These are phyloP conservation scores for Paramyrothecium roridum DNA, from an alignment of 2,329 filamentous ascomycete species.

Conservation along the genomic window DNA sequence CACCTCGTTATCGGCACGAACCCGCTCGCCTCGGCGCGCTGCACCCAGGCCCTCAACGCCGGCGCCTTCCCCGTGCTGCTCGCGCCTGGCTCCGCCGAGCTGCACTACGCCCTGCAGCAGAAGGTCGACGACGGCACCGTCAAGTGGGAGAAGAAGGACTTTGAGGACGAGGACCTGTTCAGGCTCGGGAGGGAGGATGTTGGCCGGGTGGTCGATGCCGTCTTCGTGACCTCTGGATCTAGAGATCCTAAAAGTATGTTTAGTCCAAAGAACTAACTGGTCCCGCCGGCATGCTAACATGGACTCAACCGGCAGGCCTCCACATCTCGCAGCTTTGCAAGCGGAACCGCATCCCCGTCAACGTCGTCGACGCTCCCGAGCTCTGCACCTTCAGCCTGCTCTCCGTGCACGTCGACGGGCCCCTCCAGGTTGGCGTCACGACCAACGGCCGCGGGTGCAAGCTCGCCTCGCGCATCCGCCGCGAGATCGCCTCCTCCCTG, in stretches of 20 bases:
- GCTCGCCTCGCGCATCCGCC: conserved; percentile 80
- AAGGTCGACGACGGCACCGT: conserved; percentile 65
- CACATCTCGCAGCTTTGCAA: conserved; percentile 74
- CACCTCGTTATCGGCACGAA: conserved; percentile 87
- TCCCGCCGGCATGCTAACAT: too few relatives aligned
- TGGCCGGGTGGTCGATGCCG: conserved; percentile 76
- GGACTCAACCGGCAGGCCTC: conserved; percentile 38
- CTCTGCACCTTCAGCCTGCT: conserved; percentile 89
- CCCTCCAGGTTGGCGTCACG: conserved; percentile 90
- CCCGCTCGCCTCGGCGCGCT: conserved; percentile 81
- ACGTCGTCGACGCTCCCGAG: conserved; percentile 81
- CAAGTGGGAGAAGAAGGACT: conserved; percentile 62
- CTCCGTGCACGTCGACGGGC: conserved; percentile 84
- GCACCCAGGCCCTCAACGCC: conserved; percentile 73
- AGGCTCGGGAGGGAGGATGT: conserved; percentile 79
- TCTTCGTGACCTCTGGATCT: conserved; percentile 74
- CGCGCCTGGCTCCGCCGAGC: conserved; percentile 60
- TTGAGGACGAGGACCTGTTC: conserved; percentile 69
- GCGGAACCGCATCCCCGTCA: conserved; percentile 82
- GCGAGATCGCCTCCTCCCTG: conserved; percentile 80
- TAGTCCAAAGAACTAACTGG: too few relatives aligned
- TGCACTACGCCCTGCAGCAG: conserved; percentile 57
- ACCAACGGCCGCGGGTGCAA: conserved; percentile 95
- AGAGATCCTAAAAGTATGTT: conserved; percentile 35
- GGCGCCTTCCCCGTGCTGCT: conserved; percentile 80